Base-by-base conservation (phyloP, 306 rosid genomes). In the Prunus persica region DNA sequence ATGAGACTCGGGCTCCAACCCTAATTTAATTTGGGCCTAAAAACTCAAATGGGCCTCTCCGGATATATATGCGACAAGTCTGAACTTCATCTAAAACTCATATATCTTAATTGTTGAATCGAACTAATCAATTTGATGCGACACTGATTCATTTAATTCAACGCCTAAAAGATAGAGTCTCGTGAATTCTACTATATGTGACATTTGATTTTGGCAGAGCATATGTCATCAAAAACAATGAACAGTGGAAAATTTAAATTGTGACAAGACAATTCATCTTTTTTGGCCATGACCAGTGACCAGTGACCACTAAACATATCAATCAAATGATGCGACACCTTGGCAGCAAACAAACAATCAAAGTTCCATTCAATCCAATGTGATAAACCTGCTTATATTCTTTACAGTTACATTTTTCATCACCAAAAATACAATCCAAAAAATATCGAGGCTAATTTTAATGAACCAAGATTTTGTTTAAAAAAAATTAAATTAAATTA, bases 241-340 rank as follows among this genome's bases (percentile, higher is more conserved):
- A 43, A 46, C 8, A 50, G 22, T 12, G 7, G 9, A 30, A 24
- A 62, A 75, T 30, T 50, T 30, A 20, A 75, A 28, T 20, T 8
- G 57, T 78, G 81, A 78, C 82, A 78, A 78, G 82, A 78, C 82
- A 32, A 71, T 32, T 71, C 82, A 71, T 51, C 82, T 65, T 78
- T 69, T 32, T 1, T 6, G 30, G 65, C 54, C 62, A 43, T 51
- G 57, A 34, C 41, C 41, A 6, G 41, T 34, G 41, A 54, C 25
- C 25, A 24, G 25, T 32, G 38, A 54, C 38, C 11, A 20, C 72
- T 54, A 65, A 64, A 25, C 47, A 65, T 19, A 72, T 78, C 82
- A 64, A 64, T 78, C 67, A 78, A 45, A 71, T 38, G 65, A 78
- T 52, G 67, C 52, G 82, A 78, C 75, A n/a, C 77, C 60, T 7